Base-by-base conservation (phyloP, 495 filamentous ascomycete genomes). In the Aspergillus carlsbadensis region DNA sequence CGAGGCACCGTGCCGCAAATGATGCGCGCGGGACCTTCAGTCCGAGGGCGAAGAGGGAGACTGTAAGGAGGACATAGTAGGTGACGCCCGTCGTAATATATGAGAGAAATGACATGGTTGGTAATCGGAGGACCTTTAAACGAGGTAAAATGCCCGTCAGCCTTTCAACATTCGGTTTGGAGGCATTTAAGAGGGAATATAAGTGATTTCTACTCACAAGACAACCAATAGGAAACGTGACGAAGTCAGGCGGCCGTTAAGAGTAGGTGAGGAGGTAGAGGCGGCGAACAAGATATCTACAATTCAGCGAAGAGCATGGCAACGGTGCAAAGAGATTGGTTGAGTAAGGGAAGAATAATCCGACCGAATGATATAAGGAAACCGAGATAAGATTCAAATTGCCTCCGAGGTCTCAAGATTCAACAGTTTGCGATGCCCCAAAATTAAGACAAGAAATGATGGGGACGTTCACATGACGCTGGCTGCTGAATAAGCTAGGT, bases 1-100 rank as follows among this genome's bases (percentile, higher is more conserved):
- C 86, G 48, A 96, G 71, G 42, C 82, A 74, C 57, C 91, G 89
- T 53, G 86, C 90, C 56, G 80, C 78, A 72, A 91, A 96, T 57
- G 78, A 81, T 20, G 81, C 81, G 50, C 72, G 73, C 41, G 77
- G 81, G 13, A 85, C 65, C 52, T 82, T 73, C 40, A 75, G 56
- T 39, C 79, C 81, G 56, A 85, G 66, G 59, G 78, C 78, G 65
- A 86, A 86, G 47, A 87, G 79, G 17, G 78, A 77, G 36, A 84
- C 21, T 14, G 78, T 82, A 40, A 86, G 64, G 59, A 74, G 73
- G 55, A 79, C 65, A 63, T 82, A 87, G 22, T 76, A 80, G 65
- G 67, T 76, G 52, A 83, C 57, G 68, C 81, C 79, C 65, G 81
- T 78, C 58, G 67, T 60, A 49, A 85, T 62, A 52, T 74, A 76